Evolutionary conservation across 2,329 filamentous ascomycete species (phyloP), one percentile per base, ranked within the genome.

Genomic region (Aspergillus arachidicola): DNA sequence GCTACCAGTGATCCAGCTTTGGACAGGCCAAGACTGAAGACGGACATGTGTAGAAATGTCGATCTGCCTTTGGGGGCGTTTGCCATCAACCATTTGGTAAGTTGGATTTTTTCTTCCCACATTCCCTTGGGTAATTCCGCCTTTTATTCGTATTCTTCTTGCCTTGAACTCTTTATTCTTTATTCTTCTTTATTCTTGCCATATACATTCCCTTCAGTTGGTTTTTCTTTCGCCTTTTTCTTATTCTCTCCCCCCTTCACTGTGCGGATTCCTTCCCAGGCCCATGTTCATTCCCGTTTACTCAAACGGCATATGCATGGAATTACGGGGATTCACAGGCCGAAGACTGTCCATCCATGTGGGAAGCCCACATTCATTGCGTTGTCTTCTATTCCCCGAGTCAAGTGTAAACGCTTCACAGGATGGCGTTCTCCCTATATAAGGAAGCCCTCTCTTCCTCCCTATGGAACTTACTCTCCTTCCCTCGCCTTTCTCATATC

Each of bases 51-150:
- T 30, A 61, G 55, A 21, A 72, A 73, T 36, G 46, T 74, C 3
- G 72, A 74, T 51, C 50, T 74, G 51, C 70, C 71, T 1, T 28
- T 66, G 41, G 64, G 60, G 0, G 71, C 71, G 14, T 74, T 66
- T 59, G 48, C 60, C 1, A 41, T 73, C 9, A 68, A 73, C 36
- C 63, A 71, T 41, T 19, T 68, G 64, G 72, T 73, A 70, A 66
- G 71, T 70, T 28, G 12, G 9, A 9, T 7, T 38, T 55, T 34
- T 6, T n/a, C 38, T 34, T 6, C 9, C 26, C 10, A 34, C 30
- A 51, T 53, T 32, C 46, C 46, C 19, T 59, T n/a, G 9, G 28
- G 11, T 23, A 23, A 3, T 1, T 14, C 23, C 5, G 12, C 23
- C 14, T 48, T 23, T 38, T 21, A 6, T 12, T 36, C 28, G 23